Conservation (phyloP, 2,329 filamentous ascomycete genomes). For the Zymoseptoria tritici region DNA sequence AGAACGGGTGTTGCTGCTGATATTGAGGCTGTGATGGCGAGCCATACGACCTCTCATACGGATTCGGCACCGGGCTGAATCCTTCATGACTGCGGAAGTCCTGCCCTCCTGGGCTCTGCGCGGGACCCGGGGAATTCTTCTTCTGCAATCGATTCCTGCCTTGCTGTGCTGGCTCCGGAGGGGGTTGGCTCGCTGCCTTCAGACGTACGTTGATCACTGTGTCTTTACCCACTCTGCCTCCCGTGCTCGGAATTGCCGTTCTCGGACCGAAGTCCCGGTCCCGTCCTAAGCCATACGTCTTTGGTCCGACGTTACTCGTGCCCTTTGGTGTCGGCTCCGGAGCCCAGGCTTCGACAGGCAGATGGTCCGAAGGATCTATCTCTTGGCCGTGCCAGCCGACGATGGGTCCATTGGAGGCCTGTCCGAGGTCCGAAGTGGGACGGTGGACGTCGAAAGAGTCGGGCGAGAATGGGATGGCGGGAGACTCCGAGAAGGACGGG, state of each 20-base stretch:
- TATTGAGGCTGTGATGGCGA: not conserved
- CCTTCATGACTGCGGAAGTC: slow-evolving; percentile 33
- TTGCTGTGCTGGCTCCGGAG: slow-evolving; percentile 30
- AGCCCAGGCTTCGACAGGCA: slow-evolving; percentile 70
- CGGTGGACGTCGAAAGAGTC: slow-evolving; percentile 71
- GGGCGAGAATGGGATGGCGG: slow-evolving; percentile 61
- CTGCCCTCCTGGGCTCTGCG: not conserved
- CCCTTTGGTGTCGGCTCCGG: slow-evolving; percentile 63
- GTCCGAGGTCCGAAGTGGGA: slow-evolving; percentile 34
- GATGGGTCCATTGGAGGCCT: slow-evolving; percentile 51
- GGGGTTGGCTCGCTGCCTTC: slow-evolving; percentile 26
- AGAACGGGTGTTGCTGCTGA: slow-evolving; percentile 41
- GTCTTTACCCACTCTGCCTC: slow-evolving; percentile 22
- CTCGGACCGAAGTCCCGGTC: slow-evolving; percentile 30
- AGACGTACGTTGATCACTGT: slow-evolving; percentile 29
- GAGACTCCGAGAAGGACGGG: slow-evolving; percentile 47
- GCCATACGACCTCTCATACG: slow-evolving; percentile 33
- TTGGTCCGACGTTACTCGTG: slow-evolving; percentile 18
- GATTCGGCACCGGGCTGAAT: slow-evolving; percentile 39
- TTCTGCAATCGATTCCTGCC: slow-evolving; percentile 58
- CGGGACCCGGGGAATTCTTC: slow-evolving; percentile 32
- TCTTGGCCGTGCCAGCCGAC: slow-evolving; percentile 68
- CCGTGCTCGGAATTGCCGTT: slow-evolving; percentile 11
- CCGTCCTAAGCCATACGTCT: slow-evolving; percentile 29
- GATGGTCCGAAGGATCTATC: slow-evolving; percentile 72